phyloP scores from a whole-genome alignment of 176 grass and related monocot genomes.

The Ananas comosus region DNA sequence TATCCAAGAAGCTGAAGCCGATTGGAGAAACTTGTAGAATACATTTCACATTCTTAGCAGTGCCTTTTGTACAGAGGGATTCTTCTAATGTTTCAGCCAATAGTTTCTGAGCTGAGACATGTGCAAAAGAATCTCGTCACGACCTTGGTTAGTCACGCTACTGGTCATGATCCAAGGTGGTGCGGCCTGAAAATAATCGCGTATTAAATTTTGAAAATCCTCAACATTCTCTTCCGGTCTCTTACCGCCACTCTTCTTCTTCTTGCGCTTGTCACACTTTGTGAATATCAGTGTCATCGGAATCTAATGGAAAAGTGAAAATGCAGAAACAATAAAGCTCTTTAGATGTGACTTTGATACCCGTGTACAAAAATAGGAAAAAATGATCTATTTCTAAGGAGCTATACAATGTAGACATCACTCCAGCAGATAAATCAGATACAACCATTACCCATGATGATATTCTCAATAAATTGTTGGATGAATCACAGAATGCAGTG shows the following conservation, averaged over 20 bases:
- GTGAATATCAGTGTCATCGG: conserved; percentile 96
- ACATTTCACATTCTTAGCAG: not conserved
- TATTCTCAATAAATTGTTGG: not conserved
- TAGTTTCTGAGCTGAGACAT: conserved; percentile 96
- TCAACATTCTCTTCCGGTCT: conserved; percentile 87
- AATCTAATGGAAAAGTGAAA: conserved; percentile 35
- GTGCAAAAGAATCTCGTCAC: conserved; percentile 94
- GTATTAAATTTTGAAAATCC: conserved; percentile 60
- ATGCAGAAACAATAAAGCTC: not conserved
- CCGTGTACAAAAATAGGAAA: not conserved
- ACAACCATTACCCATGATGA: not conserved
- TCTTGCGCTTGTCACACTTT: conserved; percentile 95
- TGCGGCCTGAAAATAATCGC: conserved; percentile 64
- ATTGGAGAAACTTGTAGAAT: too few species aligned
- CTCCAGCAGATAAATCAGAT: not conserved
- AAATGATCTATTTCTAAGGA: not conserved
- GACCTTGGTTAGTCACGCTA: conserved; percentile 74
- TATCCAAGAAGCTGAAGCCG: too few species aligned
- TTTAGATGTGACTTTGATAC: not conserved
- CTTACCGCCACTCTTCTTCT: conserved; percentile 87
- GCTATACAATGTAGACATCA: not conserved
- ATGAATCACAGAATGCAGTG: not conserved
- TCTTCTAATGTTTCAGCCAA: conserved; percentile 73
- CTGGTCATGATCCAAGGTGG: conserved; percentile 99
- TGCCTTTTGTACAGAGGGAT: not conserved